Evolutionary conservation across 345 rosid species (phyloP).

Genomic region (Lepidium sativum): DNA sequence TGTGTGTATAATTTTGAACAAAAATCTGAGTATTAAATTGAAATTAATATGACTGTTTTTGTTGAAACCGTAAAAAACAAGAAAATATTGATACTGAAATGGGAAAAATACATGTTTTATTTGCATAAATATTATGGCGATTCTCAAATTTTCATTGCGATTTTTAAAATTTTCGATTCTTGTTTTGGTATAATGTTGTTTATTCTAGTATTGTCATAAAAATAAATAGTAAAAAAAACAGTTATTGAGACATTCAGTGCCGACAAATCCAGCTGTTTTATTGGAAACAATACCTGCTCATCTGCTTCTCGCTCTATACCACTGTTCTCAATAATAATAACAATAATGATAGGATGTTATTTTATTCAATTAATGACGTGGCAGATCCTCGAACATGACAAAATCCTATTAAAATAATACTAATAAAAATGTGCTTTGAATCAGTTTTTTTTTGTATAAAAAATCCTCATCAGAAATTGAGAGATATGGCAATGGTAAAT

Average conservation of each 20-base stretch:
- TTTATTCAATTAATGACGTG: slow-evolving; percentile 2
- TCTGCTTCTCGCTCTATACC: slow-evolving; percentile 14
- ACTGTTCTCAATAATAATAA: neutral
- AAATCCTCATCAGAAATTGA: neutral
- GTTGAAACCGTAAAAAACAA: neutral
- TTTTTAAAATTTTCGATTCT: too few species aligned
- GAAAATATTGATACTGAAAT: neutral
- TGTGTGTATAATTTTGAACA: too few species aligned
- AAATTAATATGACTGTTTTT: neutral
- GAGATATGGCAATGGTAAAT: neutral
- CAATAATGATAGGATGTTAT: slow-evolving; percentile 7
- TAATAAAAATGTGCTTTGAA: neutral
- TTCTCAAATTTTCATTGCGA: neutral
- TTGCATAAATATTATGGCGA: neutral
- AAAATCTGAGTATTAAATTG: neutral
- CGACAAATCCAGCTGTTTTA: slow-evolving; percentile 30
- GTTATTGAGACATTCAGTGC: slow-evolving; percentile 7
- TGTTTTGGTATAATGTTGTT: neutral
- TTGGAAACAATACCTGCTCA: slow-evolving; percentile 14
- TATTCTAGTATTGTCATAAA: neutral
- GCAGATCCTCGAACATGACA: slow-evolving; percentile 15
- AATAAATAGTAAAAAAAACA: neutral
- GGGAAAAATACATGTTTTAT: neutral
- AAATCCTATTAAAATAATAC: slow-evolving; percentile 7
- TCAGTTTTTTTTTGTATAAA: neutral